Base-by-base conservation (phyloP, 345 rosid genomes). In the Nasturtium officinale region DNA sequence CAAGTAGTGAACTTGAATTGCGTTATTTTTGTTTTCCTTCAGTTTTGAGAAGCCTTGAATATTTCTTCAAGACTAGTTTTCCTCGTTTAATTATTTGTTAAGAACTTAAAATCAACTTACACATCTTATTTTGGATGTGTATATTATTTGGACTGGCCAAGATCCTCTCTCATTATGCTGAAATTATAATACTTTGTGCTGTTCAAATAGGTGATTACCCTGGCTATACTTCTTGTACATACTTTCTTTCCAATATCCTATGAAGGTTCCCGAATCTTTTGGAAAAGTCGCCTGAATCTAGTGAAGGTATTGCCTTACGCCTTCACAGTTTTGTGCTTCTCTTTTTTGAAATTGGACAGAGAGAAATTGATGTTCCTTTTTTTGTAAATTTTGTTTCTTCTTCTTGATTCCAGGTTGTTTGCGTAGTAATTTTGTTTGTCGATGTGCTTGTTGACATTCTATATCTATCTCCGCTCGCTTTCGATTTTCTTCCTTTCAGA, bases 371-470 rank as follows among this genome's bases (percentile, higher is more conserved):
- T 48, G 37, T 48, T 29, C 25, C 35, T 2, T 18, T 26, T 54
- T 40, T n/a, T 28, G 5, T 11, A 45, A 16, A 4, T 26, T 56
- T 8, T 43, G 1, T 15, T 5, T 65, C 29, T 65, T 59, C 62
- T 43, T 71, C 42, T 53, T 75, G 70, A 74, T 63, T 84, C 67
- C 96, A 95, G 99, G 96, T 91, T 43, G 20, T 73, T 38, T 86
- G 88, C 75, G 73, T 82, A 6, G 58, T 84, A 76, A 70, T 95
- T 79, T 81, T 95, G 92, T 72, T 82, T 35, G 89, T 78, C 21
- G 99, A 95, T 87, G 75, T 90, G 53, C 77, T 95, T 81, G 85
- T 82, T 73, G 90, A 90, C 82, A 67, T 77, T 76, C 81, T 91
- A 68, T 95, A 84, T 77, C 77, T 90, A 79, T 91, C 96, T 76